Conservation (phyloP, 176 grass and related monocot genomes). For the Zizania latifolia region DNA sequence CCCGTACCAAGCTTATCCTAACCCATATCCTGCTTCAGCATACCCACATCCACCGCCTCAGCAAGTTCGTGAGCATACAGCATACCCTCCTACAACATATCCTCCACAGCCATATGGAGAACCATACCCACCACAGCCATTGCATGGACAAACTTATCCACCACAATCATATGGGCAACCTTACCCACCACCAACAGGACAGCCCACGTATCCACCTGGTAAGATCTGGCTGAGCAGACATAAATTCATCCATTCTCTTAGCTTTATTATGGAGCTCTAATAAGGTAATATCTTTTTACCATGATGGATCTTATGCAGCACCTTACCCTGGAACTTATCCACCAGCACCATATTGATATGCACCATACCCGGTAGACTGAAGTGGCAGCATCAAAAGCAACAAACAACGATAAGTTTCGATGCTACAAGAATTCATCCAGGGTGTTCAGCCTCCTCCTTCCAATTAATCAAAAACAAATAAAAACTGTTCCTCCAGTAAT, state of each 20-base stretch:
- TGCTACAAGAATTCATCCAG: not conserved
- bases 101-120: slow-evolving; percentile 20
- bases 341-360: slow-evolving; percentile 56
- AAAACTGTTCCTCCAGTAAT: not conserved
- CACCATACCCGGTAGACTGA: slow-evolving; percentile 11
- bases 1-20: slow-evolving; percentile 22
- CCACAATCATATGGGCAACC: slow-evolving; percentile 41
- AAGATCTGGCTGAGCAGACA: slow-evolving; percentile 3
- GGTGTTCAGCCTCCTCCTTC: not conserved
- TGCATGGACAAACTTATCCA: slow-evolving; percentile 6
- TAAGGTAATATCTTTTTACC: not conserved
- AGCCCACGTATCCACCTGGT: slow-evolving; percentile 67
- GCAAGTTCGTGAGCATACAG: slow-evolving; percentile 8
- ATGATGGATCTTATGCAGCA: slow-evolving; percentile 38
- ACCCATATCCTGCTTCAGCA: slow-evolving; percentile 26
- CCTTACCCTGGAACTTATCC: slow-evolving; percentile 56
- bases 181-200: slow-evolving; percentile 35
- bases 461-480: not conserved
- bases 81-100: slow-evolving; percentile 21
- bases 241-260: not conserved
- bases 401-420: not conserved
- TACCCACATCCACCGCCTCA: slow-evolving; percentile 35
- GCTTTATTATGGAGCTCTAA: not conserved
- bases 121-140: slow-evolving; percentile 35
- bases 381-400: slow-evolving; percentile 4